Conservation (phyloP, 2,329 filamentous ascomycete species). For the Talaromyces rugulosus region DNA sequence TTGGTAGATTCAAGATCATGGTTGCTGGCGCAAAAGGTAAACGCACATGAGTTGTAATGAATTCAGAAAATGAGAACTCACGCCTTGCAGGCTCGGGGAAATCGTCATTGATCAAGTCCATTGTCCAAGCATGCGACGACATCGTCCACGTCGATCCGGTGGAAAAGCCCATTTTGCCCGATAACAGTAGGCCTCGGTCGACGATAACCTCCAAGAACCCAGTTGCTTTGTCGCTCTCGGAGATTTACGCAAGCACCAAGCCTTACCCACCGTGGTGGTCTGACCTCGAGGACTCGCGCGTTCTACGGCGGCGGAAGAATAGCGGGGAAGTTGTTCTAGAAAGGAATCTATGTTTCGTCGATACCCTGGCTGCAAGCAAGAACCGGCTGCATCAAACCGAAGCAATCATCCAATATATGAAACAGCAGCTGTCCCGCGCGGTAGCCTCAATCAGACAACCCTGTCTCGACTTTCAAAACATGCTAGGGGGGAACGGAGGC, state of each 20-base stretch:
- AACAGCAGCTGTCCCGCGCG: conserved; percentile 62
- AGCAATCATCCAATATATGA: conserved; percentile 65
- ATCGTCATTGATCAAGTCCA: conserved; percentile 80
- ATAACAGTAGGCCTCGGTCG: not conserved
- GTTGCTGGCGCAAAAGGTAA: conserved; percentile 74
- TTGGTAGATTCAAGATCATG: conserved; percentile 86
- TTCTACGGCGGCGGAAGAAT: conserved; percentile 63
- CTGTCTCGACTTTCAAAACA: conserved; percentile 68
- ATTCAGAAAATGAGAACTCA: not conserved
- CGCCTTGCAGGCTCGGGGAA: conserved; percentile 68
- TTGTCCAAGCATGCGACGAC: conserved; percentile 81
- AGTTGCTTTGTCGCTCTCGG: conserved; percentile 46
- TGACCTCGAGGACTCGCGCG: conserved; percentile 64
- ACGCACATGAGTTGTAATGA: conserved; percentile 3
- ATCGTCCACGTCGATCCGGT: conserved; percentile 86
- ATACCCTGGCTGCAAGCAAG: conserved; percentile 63
- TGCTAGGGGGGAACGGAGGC: conserved; percentile 78
- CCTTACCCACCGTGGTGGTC: conserved; percentile 89
- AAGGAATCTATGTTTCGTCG: conserved; percentile 89
- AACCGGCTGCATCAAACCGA: conserved; percentile 52
- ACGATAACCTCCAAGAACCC: conserved; percentile 12
- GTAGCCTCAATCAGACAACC: conserved; percentile 58
- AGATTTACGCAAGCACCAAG: conserved; percentile 75
- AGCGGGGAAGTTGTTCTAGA: conserved; percentile 75
- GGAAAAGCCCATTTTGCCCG: conserved; percentile 13